Evolutionary conservation across 345 rosid genomes (phyloP).

Genomic region (Cardamine chenopodiifolia): DNA sequence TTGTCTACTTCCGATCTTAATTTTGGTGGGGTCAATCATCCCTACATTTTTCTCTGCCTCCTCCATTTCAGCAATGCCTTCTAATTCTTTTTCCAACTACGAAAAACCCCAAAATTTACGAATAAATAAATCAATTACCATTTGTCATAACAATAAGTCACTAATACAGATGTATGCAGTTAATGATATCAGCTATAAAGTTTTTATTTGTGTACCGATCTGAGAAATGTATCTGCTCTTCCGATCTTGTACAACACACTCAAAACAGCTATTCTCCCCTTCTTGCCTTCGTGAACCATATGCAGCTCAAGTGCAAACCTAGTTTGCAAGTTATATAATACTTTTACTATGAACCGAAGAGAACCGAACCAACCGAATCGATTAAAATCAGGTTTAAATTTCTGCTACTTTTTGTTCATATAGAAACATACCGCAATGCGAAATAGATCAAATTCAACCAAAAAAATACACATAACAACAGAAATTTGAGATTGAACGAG

Average conservation of each 20-base stretch:
- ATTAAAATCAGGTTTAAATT: not conserved
- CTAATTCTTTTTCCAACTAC: conserved; percentile 53
- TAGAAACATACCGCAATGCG: not conserved
- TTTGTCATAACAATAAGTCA: not conserved
- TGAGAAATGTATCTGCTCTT: conserved; percentile 67
- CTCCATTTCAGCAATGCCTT: conserved; percentile 36
- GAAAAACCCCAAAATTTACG: not conserved
- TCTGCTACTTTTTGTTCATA: too few species aligned
- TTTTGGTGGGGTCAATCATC: conserved; percentile 54
- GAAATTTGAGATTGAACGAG: not conserved
- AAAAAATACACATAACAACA: not conserved
- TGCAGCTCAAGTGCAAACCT: conserved; percentile 75
- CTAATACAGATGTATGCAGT: not conserved
- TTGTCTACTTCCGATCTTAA: conserved; percentile 62
- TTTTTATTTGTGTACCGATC: conserved; percentile 47
- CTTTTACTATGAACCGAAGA: not conserved
- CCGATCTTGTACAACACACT: conserved; percentile 76
- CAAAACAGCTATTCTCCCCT: conserved; percentile 62
- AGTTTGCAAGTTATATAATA: not conserved
- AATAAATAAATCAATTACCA: not conserved
- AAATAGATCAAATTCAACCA: not conserved
- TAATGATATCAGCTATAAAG: not conserved
- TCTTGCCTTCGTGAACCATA: conserved; percentile 70
- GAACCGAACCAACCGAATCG: not conserved
- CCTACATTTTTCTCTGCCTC: conserved; percentile 48